Conservation (phyloP, 2,329 filamentous ascomycete species). For the Rhynchosporium agropyri region DNA sequence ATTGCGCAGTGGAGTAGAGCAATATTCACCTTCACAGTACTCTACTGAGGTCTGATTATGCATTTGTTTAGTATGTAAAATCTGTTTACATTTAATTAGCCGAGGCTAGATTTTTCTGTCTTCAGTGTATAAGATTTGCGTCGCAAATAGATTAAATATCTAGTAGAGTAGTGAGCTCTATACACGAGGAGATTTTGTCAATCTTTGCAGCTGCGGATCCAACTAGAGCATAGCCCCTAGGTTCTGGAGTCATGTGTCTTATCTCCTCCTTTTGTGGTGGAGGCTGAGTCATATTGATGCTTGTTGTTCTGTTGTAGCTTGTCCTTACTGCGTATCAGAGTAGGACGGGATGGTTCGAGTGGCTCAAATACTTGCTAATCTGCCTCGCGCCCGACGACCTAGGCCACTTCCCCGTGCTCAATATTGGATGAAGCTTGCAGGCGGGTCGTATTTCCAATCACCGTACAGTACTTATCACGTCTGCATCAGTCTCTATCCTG, state of each 20-base stretch:
- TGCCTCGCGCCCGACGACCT: constrained; percentile 15
- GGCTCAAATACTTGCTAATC: constrained; percentile 1
- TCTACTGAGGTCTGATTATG: too few species aligned
- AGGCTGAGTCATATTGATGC: not conserved
- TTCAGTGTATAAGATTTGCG: too few species aligned
- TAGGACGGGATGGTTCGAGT: not conserved
- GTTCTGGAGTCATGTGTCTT: constrained; percentile 5
- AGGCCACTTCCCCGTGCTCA: constrained; percentile 1
- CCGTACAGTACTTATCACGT: not conserved
- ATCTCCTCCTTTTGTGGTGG: constrained; percentile 2
- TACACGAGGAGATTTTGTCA: too few species aligned
- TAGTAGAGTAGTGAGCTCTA: too few species aligned
- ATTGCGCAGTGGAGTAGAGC: too few species aligned
- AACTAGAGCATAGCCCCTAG: too few species aligned
- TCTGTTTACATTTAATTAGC: too few species aligned
- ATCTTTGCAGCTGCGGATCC: too few species aligned
- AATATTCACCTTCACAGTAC: too few species aligned
- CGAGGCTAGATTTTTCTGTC: too few species aligned
- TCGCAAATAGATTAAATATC: too few species aligned
- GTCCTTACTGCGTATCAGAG: not conserved
- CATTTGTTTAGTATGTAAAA: too few species aligned
- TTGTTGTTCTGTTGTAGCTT: not conserved
- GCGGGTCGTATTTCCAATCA: constrained; percentile 16
- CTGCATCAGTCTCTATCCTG: constrained; percentile 11
- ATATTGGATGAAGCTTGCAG: constrained; percentile 21